phyloP scores from a whole-genome alignment of 805 yeast species.

The Sugiyamaella lignohabitans region DNA sequence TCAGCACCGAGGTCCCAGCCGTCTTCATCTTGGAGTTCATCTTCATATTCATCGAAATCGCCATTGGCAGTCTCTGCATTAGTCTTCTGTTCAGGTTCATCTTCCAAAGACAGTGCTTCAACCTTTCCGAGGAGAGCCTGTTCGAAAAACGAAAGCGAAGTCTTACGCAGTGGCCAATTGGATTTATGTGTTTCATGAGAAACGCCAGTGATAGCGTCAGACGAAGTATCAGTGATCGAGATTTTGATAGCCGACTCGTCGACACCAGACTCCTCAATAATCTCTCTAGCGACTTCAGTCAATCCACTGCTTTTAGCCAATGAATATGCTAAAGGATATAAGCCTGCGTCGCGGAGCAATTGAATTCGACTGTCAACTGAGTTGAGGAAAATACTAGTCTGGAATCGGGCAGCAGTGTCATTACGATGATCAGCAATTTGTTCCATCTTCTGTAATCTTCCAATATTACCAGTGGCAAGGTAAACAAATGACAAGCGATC shows the following conservation, averaged over 20 bases:
- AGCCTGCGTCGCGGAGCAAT: conserved; percentile 69
- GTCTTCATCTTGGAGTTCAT: conserved; percentile 61
- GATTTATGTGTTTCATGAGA: conserved; percentile 37
- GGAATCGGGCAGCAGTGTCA: conserved; percentile 71
- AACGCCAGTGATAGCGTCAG: conserved; percentile 41
- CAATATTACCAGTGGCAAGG: conserved; percentile 71
- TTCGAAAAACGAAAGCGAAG: conserved; percentile 76
- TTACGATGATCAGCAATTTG: conserved; percentile 83
- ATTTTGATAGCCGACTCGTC: conserved; percentile 56
- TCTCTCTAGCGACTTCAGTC: conserved; percentile 63
- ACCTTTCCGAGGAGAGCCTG: conserved; percentile 73
- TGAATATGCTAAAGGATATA: conserved; percentile 85
- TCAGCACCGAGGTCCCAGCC: conserved; percentile 52
- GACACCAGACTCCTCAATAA: conserved; percentile 64
- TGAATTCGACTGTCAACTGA: conserved; percentile 69
- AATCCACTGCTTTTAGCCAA: conserved; percentile 84
- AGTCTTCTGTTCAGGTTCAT: conserved; percentile 13
- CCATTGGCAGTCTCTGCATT: conserved; percentile 18
- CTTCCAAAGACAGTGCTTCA: conserved; percentile 53
- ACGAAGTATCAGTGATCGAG: conserved; percentile 37
- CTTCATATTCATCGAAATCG: conserved; percentile 22
- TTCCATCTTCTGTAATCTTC: conserved; percentile 76
- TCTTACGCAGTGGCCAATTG: conserved; percentile 79
- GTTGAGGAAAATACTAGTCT: conserved; percentile 72
- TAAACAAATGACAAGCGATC: conserved; percentile 89